Base-by-base conservation (phyloP, 352 stramenopile species). In the Globisporangium cederbergense region DNA sequence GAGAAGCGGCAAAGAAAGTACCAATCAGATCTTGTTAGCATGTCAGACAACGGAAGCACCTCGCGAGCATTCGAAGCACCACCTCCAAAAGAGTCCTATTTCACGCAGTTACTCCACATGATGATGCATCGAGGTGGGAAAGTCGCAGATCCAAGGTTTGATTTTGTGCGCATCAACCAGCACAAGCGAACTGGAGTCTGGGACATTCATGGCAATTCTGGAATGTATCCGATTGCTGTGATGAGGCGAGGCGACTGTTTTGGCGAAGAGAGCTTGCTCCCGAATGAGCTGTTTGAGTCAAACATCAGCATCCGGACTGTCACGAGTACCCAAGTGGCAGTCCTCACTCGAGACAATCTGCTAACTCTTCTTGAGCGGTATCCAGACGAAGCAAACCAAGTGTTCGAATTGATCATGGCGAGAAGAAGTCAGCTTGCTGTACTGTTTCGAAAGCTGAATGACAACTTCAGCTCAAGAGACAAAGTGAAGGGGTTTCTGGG, bases 181-280 rank as follows among this genome's bases (percentile, higher is more conserved):
- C 45, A 32, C 13, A 10, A 14, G 1, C 34, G 34, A 34, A 25
- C n/a, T 14, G 54, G 62, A 14, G 34, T 67, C 2, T 67, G 62
- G 62, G 14, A 58, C 32, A 40, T 46, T 10, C 18, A 34, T 9
- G 25, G 4, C 32, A 40, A 45, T 3, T 53, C 57, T 20, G 10
- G 25, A 20, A 64, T 66, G 49, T 20, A 54, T 46, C 58, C 82
- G 2, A 78, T 91, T 22, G 73, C 71, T 0, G 66, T 91, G 9
- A 54, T 89, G 8, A 79, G 83, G 25, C 66, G 71, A 28, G 70
- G 81, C 50, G 76, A 88, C 32, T 86, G 73, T 52, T 89, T 90
- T 32, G 81, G 81, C 11, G 74, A 87, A 60, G 81, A 90, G 45
- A 86, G 81, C 58, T 64, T 90, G 45, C 55, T 73, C 2, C 36